These are phyloP conservation scores for Emiliania huxleyi DNA, from an alignment of 78 protist species.

Conservation along the genomic window DNA sequence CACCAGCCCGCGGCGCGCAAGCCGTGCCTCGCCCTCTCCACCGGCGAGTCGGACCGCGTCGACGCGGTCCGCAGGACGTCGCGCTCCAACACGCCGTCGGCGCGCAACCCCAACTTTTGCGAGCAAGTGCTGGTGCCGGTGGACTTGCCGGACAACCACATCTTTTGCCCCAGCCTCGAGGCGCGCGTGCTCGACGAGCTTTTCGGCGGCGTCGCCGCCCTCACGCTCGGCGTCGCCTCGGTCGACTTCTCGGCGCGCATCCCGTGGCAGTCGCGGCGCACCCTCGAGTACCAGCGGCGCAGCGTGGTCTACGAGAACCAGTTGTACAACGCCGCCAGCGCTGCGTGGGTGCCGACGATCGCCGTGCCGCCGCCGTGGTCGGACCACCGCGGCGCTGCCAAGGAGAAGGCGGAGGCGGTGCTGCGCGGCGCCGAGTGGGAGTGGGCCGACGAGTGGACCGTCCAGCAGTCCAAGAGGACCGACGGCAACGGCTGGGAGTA, in stretches of 20 bases:
- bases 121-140: background rate
- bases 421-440: background rate
- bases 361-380: background rate
- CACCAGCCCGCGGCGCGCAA: background rate
- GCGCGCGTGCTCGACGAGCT: background rate
- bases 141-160: background rate
- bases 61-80: background rate
- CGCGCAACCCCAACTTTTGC: background rate
- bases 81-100: background rate
- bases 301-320: background rate
- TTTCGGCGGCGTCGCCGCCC: background rate
- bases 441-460: background rate
- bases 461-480: background rate
- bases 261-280: background rate
- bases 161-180: background rate
- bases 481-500: background rate
- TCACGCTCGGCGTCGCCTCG: background rate
- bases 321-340: background rate
- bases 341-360: background rate
- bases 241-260: background rate
- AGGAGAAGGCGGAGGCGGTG: too few relatives aligned
- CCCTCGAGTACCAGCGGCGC: background rate
- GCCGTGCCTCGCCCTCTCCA: background rate
- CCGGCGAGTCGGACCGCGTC: background rate
- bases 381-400: too few relatives aligned